A percentile compares a stretch with the other conserved stretches of the same genome.
These are phyloP conservation scores for Naganishia randhawae DNA, from an alignment of 768 basidiomycete genomes.

Conservation along the genomic window DNA sequence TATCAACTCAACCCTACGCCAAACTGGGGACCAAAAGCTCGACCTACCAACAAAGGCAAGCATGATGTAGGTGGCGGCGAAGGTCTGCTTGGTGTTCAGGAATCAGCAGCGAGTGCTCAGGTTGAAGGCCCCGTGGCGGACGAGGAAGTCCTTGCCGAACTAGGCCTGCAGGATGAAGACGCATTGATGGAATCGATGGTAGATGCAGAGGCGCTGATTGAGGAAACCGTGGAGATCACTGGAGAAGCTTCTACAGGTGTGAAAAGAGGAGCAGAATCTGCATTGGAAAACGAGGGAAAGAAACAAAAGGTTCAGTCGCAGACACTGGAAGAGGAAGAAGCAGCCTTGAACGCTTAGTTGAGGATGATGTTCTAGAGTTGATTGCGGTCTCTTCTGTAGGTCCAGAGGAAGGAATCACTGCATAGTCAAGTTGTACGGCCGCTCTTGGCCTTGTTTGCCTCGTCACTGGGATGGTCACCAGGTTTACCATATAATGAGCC, in stretches of 20 bases:
- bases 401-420: too few species aligned
- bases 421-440: too few species aligned
- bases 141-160: not conserved
- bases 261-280: conserved; percentile 8
- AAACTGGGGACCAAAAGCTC: conserved; percentile 80
- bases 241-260: not conserved
- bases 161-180: conserved; percentile 12
- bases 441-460: not conserved
- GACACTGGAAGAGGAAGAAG: conserved; percentile 24
- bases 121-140: not conserved
- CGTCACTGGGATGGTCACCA: not conserved
- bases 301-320: conserved; percentile 12
- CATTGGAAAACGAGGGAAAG: conserved; percentile 1
- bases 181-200: conserved; percentile 4
- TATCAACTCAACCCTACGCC: conserved; percentile 75
- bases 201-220: conserved; percentile 5
- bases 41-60: conserved; percentile 38
- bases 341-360: conserved; percentile 16
- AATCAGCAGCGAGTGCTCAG: not conserved
- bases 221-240: conserved; percentile 9
- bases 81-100: not conserved
- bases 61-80: conserved; percentile 8
- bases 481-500: too few species aligned
- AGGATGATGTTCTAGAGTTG: too few species aligned
- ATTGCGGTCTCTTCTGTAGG: too few species aligned